These are phyloP conservation scores for Ruellia speciosa DNA, from an alignment of 305 asterid genomes.

Conservation along the genomic window DNA sequence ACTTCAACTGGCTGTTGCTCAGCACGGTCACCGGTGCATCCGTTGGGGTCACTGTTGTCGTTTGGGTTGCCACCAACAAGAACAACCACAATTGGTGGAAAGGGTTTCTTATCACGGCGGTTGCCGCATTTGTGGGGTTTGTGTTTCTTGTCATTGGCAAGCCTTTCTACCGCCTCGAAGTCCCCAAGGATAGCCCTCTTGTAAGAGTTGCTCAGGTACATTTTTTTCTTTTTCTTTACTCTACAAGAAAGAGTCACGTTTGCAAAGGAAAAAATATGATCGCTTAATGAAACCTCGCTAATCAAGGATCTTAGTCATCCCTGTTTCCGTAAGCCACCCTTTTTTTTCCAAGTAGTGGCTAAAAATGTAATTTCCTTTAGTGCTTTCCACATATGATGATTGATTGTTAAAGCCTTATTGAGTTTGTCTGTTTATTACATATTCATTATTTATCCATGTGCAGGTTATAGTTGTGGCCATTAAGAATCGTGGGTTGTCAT, in stretches of 20 bases:
- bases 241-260: too few species aligned
- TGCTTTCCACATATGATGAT: too few species aligned
- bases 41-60: constrained; percentile 39
- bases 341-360: too few species aligned
- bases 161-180: constrained; percentile 40
- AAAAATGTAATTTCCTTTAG: too few species aligned
- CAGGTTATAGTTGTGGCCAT: constrained; percentile 66
- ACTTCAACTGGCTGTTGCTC: constrained; percentile 48
- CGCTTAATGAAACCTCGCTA: too few species aligned
- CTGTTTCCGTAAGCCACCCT: too few species aligned
- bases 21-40: constrained; percentile 37
- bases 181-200: constrained; percentile 42
- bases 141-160: constrained; percentile 32
- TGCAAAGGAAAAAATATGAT: too few species aligned
- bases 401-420: too few species aligned
- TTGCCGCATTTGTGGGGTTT: constrained; percentile 28
- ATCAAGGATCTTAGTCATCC: too few species aligned
- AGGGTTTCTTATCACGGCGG: constrained; percentile 42
- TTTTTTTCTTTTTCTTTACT: constrained; percentile 1
- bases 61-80: constrained; percentile 44
- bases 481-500: constrained; percentile 39
- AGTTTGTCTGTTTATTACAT: too few species aligned
- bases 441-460: too few species aligned
- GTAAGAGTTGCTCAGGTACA: constrained; percentile 35
- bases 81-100: constrained; percentile 50